phyloP scores from a whole-genome alignment of 305 asterid species.

The Fraxinus sp. region DNA sequence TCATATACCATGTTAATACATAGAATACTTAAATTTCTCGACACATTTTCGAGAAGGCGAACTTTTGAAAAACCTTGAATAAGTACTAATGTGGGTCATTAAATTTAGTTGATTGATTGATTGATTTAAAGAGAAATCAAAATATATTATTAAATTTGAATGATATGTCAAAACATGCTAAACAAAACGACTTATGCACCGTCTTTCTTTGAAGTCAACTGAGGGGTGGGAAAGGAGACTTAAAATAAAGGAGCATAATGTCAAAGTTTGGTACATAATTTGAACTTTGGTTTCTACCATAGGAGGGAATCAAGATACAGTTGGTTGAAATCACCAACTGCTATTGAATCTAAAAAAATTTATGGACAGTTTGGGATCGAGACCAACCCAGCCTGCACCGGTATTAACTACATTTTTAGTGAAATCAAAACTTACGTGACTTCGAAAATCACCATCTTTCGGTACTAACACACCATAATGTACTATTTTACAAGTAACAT shows the following conservation, averaged over 20 bases:
- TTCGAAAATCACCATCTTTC: not conserved
- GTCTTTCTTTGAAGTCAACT: constrained; percentile 26
- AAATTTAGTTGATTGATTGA: not conserved
- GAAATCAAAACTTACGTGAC: not conserved
- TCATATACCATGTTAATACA: not conserved
- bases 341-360: not conserved
- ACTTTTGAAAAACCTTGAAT: not conserved
- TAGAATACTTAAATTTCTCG: not conserved
- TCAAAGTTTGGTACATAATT: constrained; percentile 43
- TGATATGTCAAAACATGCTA: not conserved
- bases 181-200: not conserved
- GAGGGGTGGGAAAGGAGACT: constrained; percentile 7
- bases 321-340: constrained; percentile 34
- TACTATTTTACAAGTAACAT: not conserved
- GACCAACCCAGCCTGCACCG: not conserved
- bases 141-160: not conserved
- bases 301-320: constrained; percentile 18
- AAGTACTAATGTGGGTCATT: not conserved
- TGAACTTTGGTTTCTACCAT: constrained; percentile 22
- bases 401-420: not conserved
- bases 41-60: not conserved
- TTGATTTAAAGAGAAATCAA: not conserved
- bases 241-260: constrained; percentile 18
- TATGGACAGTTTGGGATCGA: not conserved
- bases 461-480: not conserved